A percentile compares a stretch with the other conserved stretches of the same genome.
These are phyloP conservation scores for Monosporozyma siamensis DNA, from an alignment of 805 yeast species.

Conservation along the genomic window DNA sequence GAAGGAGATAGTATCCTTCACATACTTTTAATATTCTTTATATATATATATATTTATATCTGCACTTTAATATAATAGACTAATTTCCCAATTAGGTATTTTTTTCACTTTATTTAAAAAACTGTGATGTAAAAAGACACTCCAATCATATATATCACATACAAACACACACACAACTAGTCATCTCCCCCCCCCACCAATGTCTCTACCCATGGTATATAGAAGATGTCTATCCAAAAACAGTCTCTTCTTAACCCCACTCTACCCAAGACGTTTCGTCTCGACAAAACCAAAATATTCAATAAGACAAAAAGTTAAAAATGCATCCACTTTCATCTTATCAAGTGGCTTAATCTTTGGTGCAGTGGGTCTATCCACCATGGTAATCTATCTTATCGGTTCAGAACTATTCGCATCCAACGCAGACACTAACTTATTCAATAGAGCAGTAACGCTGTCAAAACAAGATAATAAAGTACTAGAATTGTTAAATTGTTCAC, in stretches of 20 bases:
- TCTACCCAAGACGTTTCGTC: too few relatives aligned
- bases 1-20: not conserved
- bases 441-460: constrained; percentile 69
- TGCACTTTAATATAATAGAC: too few relatives aligned
- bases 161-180: not conserved
- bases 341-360: constrained; percentile 58
- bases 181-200: not conserved
- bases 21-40: not conserved
- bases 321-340: constrained; percentile 52
- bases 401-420: constrained; percentile 79
- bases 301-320: constrained; percentile 37
- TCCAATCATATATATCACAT: not conserved
- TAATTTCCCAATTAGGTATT: too few relatives aligned
- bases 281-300: too few relatives aligned
- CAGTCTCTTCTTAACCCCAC: too few relatives aligned
- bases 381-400: constrained; percentile 65
- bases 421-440: constrained; percentile 85
- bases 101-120: too few relatives aligned
- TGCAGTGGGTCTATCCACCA: constrained; percentile 57
- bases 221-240: too few relatives aligned
- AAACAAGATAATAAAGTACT: constrained; percentile 59
- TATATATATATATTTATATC: not conserved
- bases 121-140: too few relatives aligned
- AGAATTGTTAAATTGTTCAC: constrained; percentile 42
- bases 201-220: not conserved